Base-by-base conservation (phyloP, 139 green algal species). In the Zygnema circumcarinatum region DNA sequence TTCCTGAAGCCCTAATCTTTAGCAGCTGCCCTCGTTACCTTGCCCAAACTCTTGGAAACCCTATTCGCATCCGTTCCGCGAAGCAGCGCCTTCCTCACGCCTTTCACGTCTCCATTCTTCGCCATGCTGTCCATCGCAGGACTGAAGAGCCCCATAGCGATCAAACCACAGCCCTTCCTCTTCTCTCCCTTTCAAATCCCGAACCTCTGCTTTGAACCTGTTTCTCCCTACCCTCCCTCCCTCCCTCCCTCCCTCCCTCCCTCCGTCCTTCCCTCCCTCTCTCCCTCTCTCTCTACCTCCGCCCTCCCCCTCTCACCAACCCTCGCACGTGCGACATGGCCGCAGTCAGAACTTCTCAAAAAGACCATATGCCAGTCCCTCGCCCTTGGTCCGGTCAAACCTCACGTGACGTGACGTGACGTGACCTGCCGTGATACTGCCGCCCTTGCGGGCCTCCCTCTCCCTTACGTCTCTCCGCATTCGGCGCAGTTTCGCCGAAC, bases 161-260 rank as follows among this genome's bases (percentile, higher is more conserved):
- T n/a, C n/a, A n/a, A n/a, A n/a, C n/a, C n/a, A n/a, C n/a, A n/a
- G n/a, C n/a, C n/a, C n/a, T n/a, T n/a, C n/a, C n/a, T n/a, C n/a
- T n/a, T n/a, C n/a, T n/a, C n/a, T n/a, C n/a, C n/a, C n/a, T n/a
- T n/a, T n/a, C n/a, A n/a, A n/a, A n/a, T n/a, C n/a, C n/a, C n/a
- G n/a, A n/a, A n/a, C n/a, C n/a, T n/a, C n/a, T n/a, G n/a, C n/a
- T n/a, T n/a, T n/a, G n/a, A n/a, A n/a, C n/a, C n/a, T n/a, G n/a
- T n/a, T n/a, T n/a, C n/a, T n/a, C n/a, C 76, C 76, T 11, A 25
- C 41, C 40, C 76, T 83, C 76, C 76, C 76, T 83, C 47, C 41
- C 76, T 83, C 69, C 36, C 76, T 83, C 47, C 52, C 47, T 80
- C 76, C 76, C 47, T 83, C 69, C 76, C 76, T 83, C 76, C 76